Evolutionary conservation across 192 early-diverging fungal genomes (phyloP).

Genomic region (Coemansia sp.): DNA sequence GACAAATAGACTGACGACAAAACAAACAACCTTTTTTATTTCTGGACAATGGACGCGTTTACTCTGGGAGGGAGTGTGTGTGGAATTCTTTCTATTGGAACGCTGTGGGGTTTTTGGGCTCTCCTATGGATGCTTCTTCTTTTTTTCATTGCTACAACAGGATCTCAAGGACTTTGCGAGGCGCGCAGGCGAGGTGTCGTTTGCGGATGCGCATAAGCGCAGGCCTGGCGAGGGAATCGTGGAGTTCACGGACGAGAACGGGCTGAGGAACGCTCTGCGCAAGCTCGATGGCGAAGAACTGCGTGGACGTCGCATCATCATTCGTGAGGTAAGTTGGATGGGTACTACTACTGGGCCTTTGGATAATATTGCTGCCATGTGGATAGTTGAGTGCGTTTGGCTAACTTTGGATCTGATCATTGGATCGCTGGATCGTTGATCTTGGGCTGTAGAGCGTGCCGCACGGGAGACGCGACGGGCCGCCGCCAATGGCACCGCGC

Average conservation of each 20-base stretch:
- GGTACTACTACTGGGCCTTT: not conserved
- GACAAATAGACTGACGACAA: too few relatives aligned
- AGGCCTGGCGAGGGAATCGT: slow-evolving; percentile 86
- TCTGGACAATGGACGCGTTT: too few relatives aligned
- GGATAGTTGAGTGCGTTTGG: not conserved
- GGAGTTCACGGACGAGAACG: slow-evolving; percentile 78
- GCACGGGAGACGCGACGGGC: slow-evolving; percentile 32
- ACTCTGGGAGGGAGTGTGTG: too few relatives aligned
- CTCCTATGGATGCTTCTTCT: not conserved
- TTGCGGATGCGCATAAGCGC: slow-evolving; percentile 85
- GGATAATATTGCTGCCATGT: not conserved
- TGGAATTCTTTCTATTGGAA: not conserved
- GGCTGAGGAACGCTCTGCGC: slow-evolving; percentile 82
- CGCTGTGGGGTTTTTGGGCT: not conserved
- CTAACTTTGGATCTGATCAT: not conserved
- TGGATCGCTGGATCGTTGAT: not conserved
- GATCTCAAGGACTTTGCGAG: slow-evolving; percentile 96
- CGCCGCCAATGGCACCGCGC: slow-evolving; percentile 37
- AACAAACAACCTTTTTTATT: too few relatives aligned
- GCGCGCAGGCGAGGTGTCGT: slow-evolving; percentile 91
- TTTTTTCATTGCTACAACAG: slow-evolving; percentile 53
- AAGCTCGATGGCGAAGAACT: slow-evolving; percentile 78
- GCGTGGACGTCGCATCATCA: slow-evolving; percentile 64
- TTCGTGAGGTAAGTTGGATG: slow-evolving; percentile 63
- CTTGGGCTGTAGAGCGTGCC: not conserved